Evolutionary conservation across 441 rosid genomes (phyloP).

Genomic region (Adansonia grandidieri): DNA sequence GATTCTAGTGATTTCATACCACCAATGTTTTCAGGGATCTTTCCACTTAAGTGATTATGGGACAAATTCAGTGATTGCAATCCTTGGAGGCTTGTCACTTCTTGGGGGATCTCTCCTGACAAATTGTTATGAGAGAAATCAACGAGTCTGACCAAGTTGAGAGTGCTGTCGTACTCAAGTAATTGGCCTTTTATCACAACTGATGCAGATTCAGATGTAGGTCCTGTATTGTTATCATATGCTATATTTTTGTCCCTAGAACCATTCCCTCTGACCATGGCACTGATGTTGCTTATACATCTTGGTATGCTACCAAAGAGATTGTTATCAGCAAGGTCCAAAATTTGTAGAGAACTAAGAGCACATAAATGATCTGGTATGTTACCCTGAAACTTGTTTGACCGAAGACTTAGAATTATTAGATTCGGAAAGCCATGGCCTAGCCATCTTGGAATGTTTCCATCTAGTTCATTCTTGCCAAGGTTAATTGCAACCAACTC

Average conservation of each 20-base stretch:
- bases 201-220: background rate
- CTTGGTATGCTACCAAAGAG: background rate
- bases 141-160: background rate
- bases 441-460: background rate
- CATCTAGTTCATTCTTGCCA: background rate
- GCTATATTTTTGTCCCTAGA: background rate
- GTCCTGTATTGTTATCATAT: background rate
- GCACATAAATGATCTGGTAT: background rate
- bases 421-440: background rate
- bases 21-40: background rate
- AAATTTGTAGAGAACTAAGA: background rate
- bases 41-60: background rate
- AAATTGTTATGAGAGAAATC: background rate
- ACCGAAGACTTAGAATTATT: background rate
- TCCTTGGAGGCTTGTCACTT: background rate
- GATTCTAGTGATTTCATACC: background rate
- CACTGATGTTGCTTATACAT: background rate
- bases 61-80: slow-evolving; percentile 11
- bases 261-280: background rate
- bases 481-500: background rate
- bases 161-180: background rate
- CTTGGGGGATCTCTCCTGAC: slow-evolving; percentile 26
- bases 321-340: background rate
- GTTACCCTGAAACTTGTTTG: background rate
- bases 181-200: background rate